These are phyloP conservation scores for Themeda triandra DNA, from an alignment of 176 grass and related monocot species.

Conservation along the genomic window DNA sequence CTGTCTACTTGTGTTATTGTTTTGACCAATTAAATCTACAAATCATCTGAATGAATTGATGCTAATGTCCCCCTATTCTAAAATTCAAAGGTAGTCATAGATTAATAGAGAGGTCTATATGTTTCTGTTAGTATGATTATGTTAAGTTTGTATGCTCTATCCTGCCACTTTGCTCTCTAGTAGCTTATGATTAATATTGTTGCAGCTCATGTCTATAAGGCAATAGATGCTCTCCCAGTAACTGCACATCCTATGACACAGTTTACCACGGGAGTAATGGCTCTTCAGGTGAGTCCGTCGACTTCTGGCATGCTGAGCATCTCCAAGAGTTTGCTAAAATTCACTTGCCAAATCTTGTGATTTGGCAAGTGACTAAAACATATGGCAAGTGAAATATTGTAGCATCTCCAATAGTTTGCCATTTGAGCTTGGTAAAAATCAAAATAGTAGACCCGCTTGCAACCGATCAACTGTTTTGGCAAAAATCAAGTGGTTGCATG, in stretches of 20 bases:
- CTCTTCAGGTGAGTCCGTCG: constrained; percentile 66
- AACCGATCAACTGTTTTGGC: no score
- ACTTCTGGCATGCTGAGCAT: not conserved
- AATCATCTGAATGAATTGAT: not conserved
- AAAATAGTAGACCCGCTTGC: no score
- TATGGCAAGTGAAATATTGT: no score
- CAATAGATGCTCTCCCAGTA: constrained; percentile 84
- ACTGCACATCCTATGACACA: constrained; percentile 95
- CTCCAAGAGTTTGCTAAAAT: no score
- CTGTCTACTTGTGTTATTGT: not conserved
- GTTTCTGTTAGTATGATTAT: not conserved
- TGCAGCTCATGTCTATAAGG: constrained; percentile 85
- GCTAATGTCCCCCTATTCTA: not conserved
- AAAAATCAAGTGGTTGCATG: no score
- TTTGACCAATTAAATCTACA: not conserved
- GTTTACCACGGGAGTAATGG: constrained; percentile 94
- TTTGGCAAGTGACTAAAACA: no score
- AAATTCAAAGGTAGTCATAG: constrained; percentile 12
- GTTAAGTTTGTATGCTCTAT: not conserved
- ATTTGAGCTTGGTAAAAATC: no score
- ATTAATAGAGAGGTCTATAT: not conserved
- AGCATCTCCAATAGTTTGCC: no score
- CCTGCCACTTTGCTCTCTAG: constrained; percentile 7
- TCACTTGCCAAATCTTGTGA: no score
- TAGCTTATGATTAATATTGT: constrained; percentile 14